Percentiles rank a stretch among this genome's conserved stretches.
Evolutionary conservation across 345 rosid genomes (phyloP).

Genomic region (Corchorus capsularis): DNA sequence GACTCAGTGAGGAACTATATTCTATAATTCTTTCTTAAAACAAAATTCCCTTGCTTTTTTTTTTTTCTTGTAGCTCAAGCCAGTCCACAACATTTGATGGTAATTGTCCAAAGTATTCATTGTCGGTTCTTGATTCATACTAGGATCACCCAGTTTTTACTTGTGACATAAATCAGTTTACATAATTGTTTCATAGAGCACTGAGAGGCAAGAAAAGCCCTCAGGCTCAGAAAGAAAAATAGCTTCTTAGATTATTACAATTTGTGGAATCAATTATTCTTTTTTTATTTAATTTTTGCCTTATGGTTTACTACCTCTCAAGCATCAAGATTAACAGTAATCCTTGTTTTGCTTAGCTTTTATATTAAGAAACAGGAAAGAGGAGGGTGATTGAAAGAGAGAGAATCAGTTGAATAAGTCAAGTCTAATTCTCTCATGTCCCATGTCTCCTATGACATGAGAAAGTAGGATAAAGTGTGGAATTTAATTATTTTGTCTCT

Average conservation of each 20-base stretch:
- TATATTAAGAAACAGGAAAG: neutral
- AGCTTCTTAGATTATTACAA: slow-evolving; percentile 20
- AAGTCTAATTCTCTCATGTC: neutral
- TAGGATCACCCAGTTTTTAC: slow-evolving; percentile 26
- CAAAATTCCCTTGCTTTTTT: slow-evolving; percentile 17
- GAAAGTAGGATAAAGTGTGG: slow-evolving; percentile 24
- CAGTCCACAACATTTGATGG: slow-evolving; percentile 7
- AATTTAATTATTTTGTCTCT: slow-evolving; percentile 12
- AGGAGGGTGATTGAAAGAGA: neutral
- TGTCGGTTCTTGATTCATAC: slow-evolving; percentile 21
- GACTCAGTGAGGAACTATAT: slow-evolving; percentile 61
- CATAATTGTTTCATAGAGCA: slow-evolving; percentile 22
- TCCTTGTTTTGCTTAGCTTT: neutral
- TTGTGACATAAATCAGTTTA: slow-evolving; percentile 31
- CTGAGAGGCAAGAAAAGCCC: slow-evolving; percentile 7
- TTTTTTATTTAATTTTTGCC: neutral
- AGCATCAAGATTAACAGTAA: neutral
- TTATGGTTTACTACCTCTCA: neutral
- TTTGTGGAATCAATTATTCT: slow-evolving; percentile 14
- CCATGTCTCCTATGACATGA: slow-evolving; percentile 7
- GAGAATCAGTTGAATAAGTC: neutral
- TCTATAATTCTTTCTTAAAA: slow-evolving; percentile 30
- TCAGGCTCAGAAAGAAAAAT: neutral
- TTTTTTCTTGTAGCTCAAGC: slow-evolving; percentile 13
- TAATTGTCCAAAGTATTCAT: slow-evolving; percentile 17